Evolutionary conservation across 177 flowering plant species (phyloP).

Genomic region (Tripterygium wilfordii): DNA sequence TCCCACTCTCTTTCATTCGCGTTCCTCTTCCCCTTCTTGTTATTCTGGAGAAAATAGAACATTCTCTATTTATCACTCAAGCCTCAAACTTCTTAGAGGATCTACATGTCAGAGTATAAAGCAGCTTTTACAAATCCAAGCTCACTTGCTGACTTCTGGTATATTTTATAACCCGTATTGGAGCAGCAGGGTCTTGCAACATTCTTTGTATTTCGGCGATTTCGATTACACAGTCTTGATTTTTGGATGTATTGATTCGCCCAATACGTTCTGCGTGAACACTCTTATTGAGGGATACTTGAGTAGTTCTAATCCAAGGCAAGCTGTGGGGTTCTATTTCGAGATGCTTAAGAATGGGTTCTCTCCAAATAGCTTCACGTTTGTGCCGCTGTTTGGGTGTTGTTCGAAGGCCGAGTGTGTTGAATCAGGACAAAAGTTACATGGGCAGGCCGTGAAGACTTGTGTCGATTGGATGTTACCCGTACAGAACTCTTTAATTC

Average conservation of each 20-base stretch:
- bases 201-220: slow-evolving; percentile 27
- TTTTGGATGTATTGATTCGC: slow-evolving; percentile 28
- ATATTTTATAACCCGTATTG: slow-evolving; percentile 35
- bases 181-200: slow-evolving; percentile 34
- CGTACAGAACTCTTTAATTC: slow-evolving; percentile 57
- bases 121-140: slow-evolving; percentile 55
- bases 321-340: slow-evolving; percentile 41
- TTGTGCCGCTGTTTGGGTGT: slow-evolving; percentile 41
- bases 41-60: neutral
- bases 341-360: slow-evolving; percentile 41
- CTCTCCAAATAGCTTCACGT: slow-evolving; percentile 50
- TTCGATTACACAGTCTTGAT: slow-evolving; percentile 33
- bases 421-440: slow-evolving; percentile 39
- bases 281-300: slow-evolving; percentile 47
- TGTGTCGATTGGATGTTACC: slow-evolving; percentile 44
- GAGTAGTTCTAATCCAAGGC: slow-evolving; percentile 17
- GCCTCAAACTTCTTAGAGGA: slow-evolving; percentile 20
- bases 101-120: slow-evolving; percentile 25
- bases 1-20: neutral
- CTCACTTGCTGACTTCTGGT: slow-evolving; percentile 46
- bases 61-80: slow-evolving; percentile 9
- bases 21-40: slow-evolving; percentile 7
- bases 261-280: slow-evolving; percentile 47
- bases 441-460: slow-evolving; percentile 53
- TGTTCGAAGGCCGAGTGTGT: slow-evolving; percentile 30